Evolutionary conservation across 805 yeast genomes (phyloP), one percentile per base, ranked within the genome.

Genomic region (Middelhovenomyces tepae): DNA sequence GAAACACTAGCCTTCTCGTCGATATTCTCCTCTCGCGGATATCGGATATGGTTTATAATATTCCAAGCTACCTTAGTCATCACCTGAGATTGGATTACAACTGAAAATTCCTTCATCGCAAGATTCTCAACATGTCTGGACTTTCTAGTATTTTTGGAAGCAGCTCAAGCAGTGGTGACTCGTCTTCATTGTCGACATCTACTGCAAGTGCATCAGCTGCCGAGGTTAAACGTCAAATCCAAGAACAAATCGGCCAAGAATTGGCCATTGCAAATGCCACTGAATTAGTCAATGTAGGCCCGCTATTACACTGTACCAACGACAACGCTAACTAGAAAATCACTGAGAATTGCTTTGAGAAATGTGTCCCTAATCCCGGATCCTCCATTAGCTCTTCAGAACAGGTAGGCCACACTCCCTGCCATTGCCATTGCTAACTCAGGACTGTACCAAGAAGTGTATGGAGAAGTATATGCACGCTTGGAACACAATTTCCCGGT

Each of bases 201-300:
- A 8, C 32, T 11, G 32, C 20, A 11, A 14, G 19, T 8, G 10
- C 26, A 14, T 8, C 22, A 17, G 24, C 68, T 5, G 62, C 65
- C 33, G 66, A 70, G 42, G 46, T 77, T 38, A 78, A 78, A 50
- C 69, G 71, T 17, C 72, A 76, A 50, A 59, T 85, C 35, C 79
- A 82, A 55, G 63, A 66, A 13, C 83, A 79, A 51, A 75, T 87
- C 36, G 66, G 78, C 26, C 81, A 75, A 54, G 96, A 87, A 52
- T 64, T 87, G 42, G 95, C 95, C 2, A 72, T 84, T n/a, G 91
- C 87, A 13, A 83, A 86, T 57, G 95, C 94, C 22, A 78, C 89
- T 2, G 87, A 83, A 49, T 64, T 87, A 35, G 93, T 86, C 20
- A 80, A 77, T 60, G 58, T 56, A 40, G 32, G 56, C 43, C 5